Conservation (phyloP, 257 asterid genomes). For the Salvia splendens region DNA sequence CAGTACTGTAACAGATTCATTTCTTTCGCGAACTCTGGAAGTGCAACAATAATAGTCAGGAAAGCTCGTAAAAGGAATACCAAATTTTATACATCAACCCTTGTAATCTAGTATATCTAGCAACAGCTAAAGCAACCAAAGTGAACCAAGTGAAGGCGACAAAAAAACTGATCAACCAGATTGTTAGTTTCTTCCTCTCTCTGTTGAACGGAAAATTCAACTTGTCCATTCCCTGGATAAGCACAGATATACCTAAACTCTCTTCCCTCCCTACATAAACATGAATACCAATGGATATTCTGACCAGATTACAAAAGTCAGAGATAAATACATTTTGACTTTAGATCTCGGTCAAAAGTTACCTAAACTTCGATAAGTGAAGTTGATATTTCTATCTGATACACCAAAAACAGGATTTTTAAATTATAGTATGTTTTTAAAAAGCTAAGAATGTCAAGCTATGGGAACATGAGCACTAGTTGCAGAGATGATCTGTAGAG, state of each 20-base stretch:
- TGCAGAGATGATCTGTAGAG: not conserved
- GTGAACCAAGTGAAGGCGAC: not conserved
- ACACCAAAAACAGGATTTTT: not conserved
- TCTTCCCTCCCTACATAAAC: not conserved
- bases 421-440: slow-evolving; percentile 2
- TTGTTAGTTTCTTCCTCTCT: not conserved
- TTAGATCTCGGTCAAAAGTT: not conserved
- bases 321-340: not conserved
- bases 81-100: not conserved
- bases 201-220: not conserved
- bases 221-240: not conserved
- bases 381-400: not conserved
- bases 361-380: not conserved
- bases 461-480: not conserved
- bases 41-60: slow-evolving; percentile 11
- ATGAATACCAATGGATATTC: not conserved
- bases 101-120: slow-evolving; percentile 2
- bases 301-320: not conserved
- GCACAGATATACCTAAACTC: not conserved
- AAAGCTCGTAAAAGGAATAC: slow-evolving; percentile 7
- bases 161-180: not conserved
- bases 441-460: slow-evolving; percentile 1
- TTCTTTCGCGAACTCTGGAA: slow-evolving; percentile 79
- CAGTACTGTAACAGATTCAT: slow-evolving; percentile 74
- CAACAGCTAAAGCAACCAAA: not conserved